Percentiles rank a stretch among this genome's conserved stretches.
Evolutionary conservation across 2,329 filamentous ascomycete species (phyloP).

Genomic region (Aureobasidium sp.): DNA sequence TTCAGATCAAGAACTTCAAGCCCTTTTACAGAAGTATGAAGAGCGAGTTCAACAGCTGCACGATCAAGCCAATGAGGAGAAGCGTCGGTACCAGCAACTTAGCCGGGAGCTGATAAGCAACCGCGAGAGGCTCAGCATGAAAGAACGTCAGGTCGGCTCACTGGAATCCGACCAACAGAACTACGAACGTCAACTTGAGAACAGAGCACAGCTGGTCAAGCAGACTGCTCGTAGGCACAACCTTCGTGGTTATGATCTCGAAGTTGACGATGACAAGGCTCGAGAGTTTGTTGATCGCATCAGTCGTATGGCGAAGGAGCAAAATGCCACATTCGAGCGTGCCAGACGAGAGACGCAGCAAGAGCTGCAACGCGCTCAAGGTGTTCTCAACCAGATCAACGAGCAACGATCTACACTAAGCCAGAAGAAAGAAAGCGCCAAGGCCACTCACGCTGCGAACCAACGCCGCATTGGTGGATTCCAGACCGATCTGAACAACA

Average conservation of each 20-base stretch:
- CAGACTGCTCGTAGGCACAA: conserved; percentile 69
- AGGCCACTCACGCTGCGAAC: conserved; percentile 64
- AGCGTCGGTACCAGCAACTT: conserved; percentile 60
- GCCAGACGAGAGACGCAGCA: conserved; percentile 64
- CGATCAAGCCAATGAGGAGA: conserved; percentile 54
- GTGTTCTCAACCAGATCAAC: conserved; percentile 64
- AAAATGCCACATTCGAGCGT: conserved; percentile 69
- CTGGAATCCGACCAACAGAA: conserved; percentile 80
- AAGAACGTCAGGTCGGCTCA: conserved; percentile 61
- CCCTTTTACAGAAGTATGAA: conserved; percentile 69
- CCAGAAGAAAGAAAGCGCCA: conserved; percentile 68
- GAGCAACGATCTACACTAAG: conserved; percentile 64
- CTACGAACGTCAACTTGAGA: conserved; percentile 70
- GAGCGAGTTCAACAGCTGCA: conserved; percentile 59
- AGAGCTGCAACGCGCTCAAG: conserved; percentile 69
- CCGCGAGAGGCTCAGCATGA: conserved; percentile 37
- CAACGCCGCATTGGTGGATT: conserved; percentile 62
- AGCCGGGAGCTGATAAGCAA: conserved; percentile 42
- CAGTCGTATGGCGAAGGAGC: conserved; percentile 66
- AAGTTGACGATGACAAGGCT: conserved; percentile 67
- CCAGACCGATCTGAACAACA: conserved; percentile 62
- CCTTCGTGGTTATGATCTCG: conserved; percentile 77
- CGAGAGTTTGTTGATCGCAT: conserved; percentile 71
- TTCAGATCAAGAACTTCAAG: conserved; percentile 66
- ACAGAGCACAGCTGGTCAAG: conserved; percentile 66